A percentile compares a stretch with the other conserved stretches of the same genome.
phyloP scores from a whole-genome alignment of 2,329 filamentous ascomycete genomes.

The Colletotrichum graminicola region DNA sequence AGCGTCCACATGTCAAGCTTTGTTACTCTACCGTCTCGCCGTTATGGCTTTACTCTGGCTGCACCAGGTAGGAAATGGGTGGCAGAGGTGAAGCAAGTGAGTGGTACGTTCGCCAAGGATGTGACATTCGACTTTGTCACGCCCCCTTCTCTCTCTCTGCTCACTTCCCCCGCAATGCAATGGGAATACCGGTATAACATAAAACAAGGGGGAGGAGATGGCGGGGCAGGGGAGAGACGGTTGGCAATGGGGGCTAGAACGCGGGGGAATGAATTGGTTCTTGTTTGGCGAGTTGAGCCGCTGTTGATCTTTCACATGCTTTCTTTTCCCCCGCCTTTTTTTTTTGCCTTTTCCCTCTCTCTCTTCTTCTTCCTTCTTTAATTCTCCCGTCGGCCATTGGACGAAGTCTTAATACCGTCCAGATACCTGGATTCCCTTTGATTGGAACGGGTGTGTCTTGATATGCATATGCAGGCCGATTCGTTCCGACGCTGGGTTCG shows the following conservation, averaged over 20 bases:
- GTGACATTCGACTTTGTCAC: no score
- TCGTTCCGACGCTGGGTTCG: neutral
- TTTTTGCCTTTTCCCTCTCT: neutral
- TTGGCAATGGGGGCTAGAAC: conserved; percentile 27
- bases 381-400: neutral
- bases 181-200: neutral
- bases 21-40: neutral
- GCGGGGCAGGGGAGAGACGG: conserved; percentile 5
- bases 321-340: neutral
- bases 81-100: neutral
- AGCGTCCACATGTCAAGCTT: no score
- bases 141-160: no score
- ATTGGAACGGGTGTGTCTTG: neutral
- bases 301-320: conserved; percentile 35
- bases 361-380: neutral
- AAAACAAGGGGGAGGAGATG: no score
- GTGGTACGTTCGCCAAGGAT: neutral
- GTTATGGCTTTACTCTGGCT: conserved; percentile 10
- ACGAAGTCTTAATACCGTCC: neutral
- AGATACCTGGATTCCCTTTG: neutral
- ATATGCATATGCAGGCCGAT: neutral
- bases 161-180: neutral
- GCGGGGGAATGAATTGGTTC: conserved; percentile 16
- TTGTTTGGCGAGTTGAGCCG: conserved; percentile 29
- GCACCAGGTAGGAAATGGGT: neutral